Evolutionary conservation across 441 rosid species (phyloP), one percentile per base, ranked within the genome.

Genomic region (Gossypium lobatum): DNA sequence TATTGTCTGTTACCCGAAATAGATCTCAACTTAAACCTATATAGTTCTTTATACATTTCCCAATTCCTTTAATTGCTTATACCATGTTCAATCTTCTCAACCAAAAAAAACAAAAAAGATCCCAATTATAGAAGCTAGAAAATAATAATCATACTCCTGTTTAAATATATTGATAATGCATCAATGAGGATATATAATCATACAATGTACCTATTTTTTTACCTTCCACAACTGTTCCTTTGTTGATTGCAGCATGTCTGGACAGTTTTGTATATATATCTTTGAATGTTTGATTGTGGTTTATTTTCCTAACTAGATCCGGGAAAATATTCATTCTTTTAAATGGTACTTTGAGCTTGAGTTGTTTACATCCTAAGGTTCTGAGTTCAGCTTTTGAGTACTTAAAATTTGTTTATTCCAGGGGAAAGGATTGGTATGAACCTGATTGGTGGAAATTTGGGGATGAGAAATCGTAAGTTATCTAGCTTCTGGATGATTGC

Each of bases 401-500:
- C 65, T 67, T 59, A 45, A 64, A 34, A 55, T 75, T 79, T 50
- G 80, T 79, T 68, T 70, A 80, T 79, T 85, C 75, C 87, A 95
- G 99, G 90, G 97, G 97, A 80, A 88, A 75, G 81, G 88, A 81
- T 80, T 95, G 99, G 99, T 90, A 88, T 75, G 99, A 95, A 81
- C 95, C 99, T 58, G 99, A 95, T 5, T 93, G 99, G 99, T 93
- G 97, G 99, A 95, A 93, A 79, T 91, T 93, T 63, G 95, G 98
- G 71, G 97, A 93, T 64, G 91, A 85, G 74, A 93, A 93, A 84
- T 86, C 97, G 97, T 93, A 85, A 88, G 98, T 87, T 64, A 68
- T 75, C 69, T 64, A 34, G 71, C 70, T 80, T 73, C 34, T 64
- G 55, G 46, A 60, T 25, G 52, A 58, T 21, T 26, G 26, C 37